These are phyloP conservation scores for Yarrowia hollandica DNA, from an alignment of 805 yeast genomes.

Conservation along the genomic window DNA sequence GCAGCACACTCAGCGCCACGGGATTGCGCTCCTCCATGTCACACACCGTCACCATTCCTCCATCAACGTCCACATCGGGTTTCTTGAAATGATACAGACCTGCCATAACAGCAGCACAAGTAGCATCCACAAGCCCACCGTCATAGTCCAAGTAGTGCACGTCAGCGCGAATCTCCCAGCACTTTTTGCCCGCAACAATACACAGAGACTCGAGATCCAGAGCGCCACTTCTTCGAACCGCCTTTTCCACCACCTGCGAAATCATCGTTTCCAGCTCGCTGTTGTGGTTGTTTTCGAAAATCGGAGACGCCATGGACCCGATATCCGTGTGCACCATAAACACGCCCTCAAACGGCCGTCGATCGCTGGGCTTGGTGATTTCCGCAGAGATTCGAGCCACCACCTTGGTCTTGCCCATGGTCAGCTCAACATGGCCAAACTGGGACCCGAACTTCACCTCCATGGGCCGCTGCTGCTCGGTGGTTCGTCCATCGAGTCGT, in stretches of 20 bases:
- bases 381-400: conserved; percentile 73
- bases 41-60: conserved; percentile 50
- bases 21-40: conserved; percentile 79
- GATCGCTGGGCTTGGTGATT: conserved; percentile 78
- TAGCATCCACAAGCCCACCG: conserved; percentile 89
- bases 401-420: conserved; percentile 72
- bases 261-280: conserved; percentile 81
- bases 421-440: conserved; percentile 78
- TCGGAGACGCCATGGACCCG: conserved; percentile 85
- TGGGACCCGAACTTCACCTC: conserved; percentile 59
- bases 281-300: conserved; percentile 71
- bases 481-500: conserved; percentile 68
- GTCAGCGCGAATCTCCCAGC: conserved; percentile 91
- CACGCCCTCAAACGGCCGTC: conserved; percentile 90
- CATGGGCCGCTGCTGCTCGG: conserved; percentile 65
- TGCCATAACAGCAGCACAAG: conserved; percentile 86
- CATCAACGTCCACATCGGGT: conserved; percentile 73
- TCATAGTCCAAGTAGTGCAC: conserved; percentile 86
- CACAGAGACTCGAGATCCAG: conserved; percentile 88
- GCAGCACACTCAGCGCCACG: conserved; percentile 78
- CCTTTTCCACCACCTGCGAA: conserved; percentile 83
- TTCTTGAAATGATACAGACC: conserved; percentile 79
- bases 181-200: conserved; percentile 83
- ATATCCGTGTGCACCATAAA: conserved; percentile 83
- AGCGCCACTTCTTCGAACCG: conserved; percentile 86